These are phyloP conservation scores for Fusarium setosum DNA, from an alignment of 2,329 filamentous ascomycete species.

Conservation along the genomic window DNA sequence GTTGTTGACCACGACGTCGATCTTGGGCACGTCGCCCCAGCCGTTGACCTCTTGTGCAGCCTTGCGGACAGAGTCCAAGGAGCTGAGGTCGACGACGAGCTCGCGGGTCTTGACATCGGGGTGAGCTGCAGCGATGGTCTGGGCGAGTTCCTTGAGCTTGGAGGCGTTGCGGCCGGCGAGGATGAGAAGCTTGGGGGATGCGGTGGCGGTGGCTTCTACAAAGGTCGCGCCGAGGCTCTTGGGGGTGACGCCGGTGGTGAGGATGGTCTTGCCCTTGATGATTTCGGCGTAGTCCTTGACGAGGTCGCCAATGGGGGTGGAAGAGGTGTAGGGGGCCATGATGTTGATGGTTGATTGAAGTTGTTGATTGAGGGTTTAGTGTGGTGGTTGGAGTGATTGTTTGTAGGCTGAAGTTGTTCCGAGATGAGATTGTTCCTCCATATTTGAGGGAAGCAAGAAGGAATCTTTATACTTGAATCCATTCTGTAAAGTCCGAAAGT, in stretches of 20 bases:
- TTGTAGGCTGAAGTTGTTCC: background rate
- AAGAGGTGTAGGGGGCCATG: conserved; percentile 31
- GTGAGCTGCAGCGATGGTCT: conserved; percentile 46
- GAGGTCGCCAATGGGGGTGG: conserved; percentile 43
- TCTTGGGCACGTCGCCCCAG: conserved; percentile 45
- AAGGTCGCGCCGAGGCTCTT: conserved; percentile 53
- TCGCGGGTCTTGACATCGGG: conserved; percentile 48
- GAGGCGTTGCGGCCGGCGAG: conserved; percentile 56
- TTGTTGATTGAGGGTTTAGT: background rate
- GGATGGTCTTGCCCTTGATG: conserved; percentile 52
- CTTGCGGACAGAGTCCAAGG: conserved; percentile 51
- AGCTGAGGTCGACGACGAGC: conserved; percentile 54
- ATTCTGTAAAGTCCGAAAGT: conserved; percentile 18
- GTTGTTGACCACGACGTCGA: conserved; percentile 57
- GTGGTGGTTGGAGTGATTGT: background rate
- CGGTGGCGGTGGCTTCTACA: conserved; percentile 51
- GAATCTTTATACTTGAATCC: conserved; percentile 1
- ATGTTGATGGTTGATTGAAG: background rate
- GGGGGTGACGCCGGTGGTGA: conserved; percentile 57
- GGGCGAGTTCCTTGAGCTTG: conserved; percentile 54
- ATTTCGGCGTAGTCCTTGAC: conserved; percentile 42
- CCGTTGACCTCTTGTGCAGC: conserved; percentile 51
- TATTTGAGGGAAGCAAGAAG: background rate
- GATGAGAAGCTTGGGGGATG: conserved; percentile 55
- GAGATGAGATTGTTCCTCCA: background rate